Percentiles rank a stretch among this genome's conserved stretches.
phyloP scores from a whole-genome alignment of 306 rosid species.

The Leucaena leucocephala region DNA sequence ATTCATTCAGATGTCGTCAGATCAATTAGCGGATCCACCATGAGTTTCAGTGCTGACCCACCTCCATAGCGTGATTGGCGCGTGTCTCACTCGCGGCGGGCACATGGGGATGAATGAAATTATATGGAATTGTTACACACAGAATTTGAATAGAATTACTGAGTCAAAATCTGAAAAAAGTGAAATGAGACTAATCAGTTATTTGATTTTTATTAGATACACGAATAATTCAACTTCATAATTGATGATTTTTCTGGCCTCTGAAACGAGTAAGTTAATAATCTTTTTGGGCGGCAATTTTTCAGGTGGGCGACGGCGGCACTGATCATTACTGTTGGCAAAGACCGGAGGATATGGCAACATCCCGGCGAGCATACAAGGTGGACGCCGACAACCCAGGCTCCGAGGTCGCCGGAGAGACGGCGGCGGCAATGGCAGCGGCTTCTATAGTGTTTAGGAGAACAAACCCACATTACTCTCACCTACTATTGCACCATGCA shows the following conservation, averaged over 20 bases:
- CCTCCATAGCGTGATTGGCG: constrained; percentile 28
- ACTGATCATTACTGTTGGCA: constrained; percentile 96
- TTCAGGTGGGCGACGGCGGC: constrained; percentile 81
- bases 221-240: not conserved
- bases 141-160: not conserved
- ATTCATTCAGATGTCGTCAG: constrained; percentile 3
- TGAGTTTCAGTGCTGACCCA: constrained; percentile 21
- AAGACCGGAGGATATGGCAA: constrained; percentile 88
- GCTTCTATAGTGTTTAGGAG: constrained; percentile 74
- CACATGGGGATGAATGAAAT: constrained; percentile 5
- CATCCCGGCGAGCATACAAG: constrained; percentile 73
- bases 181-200: not conserved
- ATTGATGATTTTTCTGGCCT: not conserved
- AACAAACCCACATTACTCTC: constrained; percentile 78
- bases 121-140: not conserved
- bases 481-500: constrained; percentile 79
- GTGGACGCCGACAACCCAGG: constrained; percentile 67
- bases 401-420: constrained; percentile 77
- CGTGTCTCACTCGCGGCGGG: constrained; percentile 37
- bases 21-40: constrained; percentile 20
- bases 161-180: not conserved
- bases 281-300: not conserved
- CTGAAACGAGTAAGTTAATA: not conserved
- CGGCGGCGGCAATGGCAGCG: constrained; percentile 74
- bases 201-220: not conserved